Base-by-base conservation (phyloP, 768 basidiomycete genomes). In the Mycena polygramma region DNA sequence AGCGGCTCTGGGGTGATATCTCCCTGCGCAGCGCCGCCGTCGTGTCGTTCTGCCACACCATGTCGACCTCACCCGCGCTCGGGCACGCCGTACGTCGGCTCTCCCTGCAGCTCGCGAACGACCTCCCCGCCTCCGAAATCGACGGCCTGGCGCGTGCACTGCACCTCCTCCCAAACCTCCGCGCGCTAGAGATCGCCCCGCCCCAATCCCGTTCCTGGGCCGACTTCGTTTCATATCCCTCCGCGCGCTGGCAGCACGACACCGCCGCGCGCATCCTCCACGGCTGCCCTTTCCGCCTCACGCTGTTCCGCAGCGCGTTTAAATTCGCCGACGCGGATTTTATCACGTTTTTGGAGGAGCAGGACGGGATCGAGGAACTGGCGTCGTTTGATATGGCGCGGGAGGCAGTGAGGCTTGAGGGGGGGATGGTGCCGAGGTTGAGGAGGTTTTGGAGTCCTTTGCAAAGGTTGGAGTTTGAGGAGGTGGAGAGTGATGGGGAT, bases 331-430 rank as follows among this genome's bases (percentile, higher is more conserved):
- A 63, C 0, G 17, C 54, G 11, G 48, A 37, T 3, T 36, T 63
- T 7, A 0, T 63, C 1, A 17, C 11, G 9, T 69, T 69, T 22
- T 39, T 69, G 4, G 11, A 19, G 7, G 11, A 41, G 39, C 68
- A 69, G 55, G 9, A 22, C 6, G 57, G 24, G n/a, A 57, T 69
- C 26, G 62, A 69, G 55, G 61, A 69, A 17, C 55, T 69, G 14
- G 30, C 22, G n/a, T 57, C 60, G 46, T 41, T 55, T 4, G 53
- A 37, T 36, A 22, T 22, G 0, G 10, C n/a, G 1, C 10, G n/a
- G 15, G 35, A 24, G 1, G 41, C 30, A 22, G 11, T 49, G 4
- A 9, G 11, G 19, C 58, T 62, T 15, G 8, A 4, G 19, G 20
- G 35, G 22, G 24, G 2, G 4, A 22, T 30, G 35, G 19, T 68